Conservation (phyloP, 2,329 filamentous ascomycete genomes). For the Phoma sp. region DNA sequence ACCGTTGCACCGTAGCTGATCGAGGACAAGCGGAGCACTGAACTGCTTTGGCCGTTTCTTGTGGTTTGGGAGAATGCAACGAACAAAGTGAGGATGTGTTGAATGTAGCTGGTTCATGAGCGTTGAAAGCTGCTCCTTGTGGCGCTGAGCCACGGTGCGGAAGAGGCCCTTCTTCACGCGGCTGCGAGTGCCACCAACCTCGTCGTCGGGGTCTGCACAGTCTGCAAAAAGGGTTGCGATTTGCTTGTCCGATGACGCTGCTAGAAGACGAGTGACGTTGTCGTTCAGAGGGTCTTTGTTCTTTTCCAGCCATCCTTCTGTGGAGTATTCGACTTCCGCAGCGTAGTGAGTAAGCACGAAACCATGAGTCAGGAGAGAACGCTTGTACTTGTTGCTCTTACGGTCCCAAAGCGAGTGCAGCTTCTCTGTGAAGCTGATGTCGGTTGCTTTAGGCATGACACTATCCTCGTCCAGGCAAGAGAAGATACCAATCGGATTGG, state of each 20-base stretch:
- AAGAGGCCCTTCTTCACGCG: slow-evolving; percentile 97
- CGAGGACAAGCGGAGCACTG: slow-evolving; percentile 87
- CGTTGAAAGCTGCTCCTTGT: slow-evolving; percentile 98
- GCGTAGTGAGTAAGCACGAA: slow-evolving; percentile 98
- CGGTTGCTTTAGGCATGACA: slow-evolving; percentile 98
- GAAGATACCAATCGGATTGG: slow-evolving; percentile 98
- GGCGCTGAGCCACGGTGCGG: slow-evolving; percentile 92
- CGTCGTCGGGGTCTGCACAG: slow-evolving; percentile 83
- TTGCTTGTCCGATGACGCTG: slow-evolving; percentile 81
- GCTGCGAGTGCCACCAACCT: slow-evolving; percentile 69
- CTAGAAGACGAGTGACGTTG: slow-evolving; percentile 89
- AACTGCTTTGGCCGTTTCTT: slow-evolving; percentile 96
- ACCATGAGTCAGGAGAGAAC: slow-evolving; percentile 85
- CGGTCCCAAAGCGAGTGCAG: slow-evolving; percentile 96
- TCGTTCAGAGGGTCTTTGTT: slow-evolving; percentile 99
- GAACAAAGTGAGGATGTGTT: slow-evolving; percentile 97
- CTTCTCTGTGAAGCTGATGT: slow-evolving; percentile 96
- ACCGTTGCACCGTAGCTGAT: slow-evolving; percentile 98
- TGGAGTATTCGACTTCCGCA: slow-evolving; percentile 96
- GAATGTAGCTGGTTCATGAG: slow-evolving; percentile 93
- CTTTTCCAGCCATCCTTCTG: slow-evolving; percentile 94
- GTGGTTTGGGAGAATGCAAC: slow-evolving; percentile 97
- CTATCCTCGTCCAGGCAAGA: slow-evolving; percentile 97
- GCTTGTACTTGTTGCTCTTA: slow-evolving; percentile 90
- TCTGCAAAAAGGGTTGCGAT: slow-evolving; percentile 85